Conservation (phyloP, 306 rosid species). For the Mimosa pudica region DNA sequence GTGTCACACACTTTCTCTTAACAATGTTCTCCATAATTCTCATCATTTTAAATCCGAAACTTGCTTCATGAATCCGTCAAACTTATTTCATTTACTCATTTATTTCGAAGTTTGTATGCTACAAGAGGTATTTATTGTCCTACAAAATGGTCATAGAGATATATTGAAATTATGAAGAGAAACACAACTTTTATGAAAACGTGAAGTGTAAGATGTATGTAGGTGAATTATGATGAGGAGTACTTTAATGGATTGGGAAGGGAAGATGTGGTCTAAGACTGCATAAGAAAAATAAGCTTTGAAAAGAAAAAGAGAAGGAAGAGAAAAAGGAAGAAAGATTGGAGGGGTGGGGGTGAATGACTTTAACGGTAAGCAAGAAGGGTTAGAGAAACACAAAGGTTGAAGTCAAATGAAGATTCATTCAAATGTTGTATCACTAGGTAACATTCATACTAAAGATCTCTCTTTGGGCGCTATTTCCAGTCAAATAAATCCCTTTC, state of each 20-base stretch:
- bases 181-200: not conserved
- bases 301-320: constrained; percentile 38
- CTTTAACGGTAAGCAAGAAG: constrained; percentile 22
- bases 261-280: constrained; percentile 32
- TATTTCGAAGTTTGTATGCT: not conserved
- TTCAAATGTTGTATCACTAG: constrained; percentile 23
- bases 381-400: constrained; percentile 31
- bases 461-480: constrained; percentile 20
- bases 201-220: not conserved
- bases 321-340: constrained; percentile 36
- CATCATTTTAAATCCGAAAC: not conserved
- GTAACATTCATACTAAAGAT: not conserved
- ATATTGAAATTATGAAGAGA: not conserved
- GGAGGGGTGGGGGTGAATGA: constrained; percentile 11
- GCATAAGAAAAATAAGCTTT: constrained; percentile 3
- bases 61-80: not conserved
- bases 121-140: not conserved
- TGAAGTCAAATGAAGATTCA: constrained; percentile 33
- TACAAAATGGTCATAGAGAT: not conserved
- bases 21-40: not conserved
- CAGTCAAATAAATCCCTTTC: constrained; percentile 29
- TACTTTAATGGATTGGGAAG: constrained; percentile 18
- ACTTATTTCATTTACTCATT: not conserved
- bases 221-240: not conserved
- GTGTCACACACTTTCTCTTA: not conserved